Percentiles rank a stretch among this genome's conserved stretches.
Evolutionary conservation across 2,329 filamentous ascomycete genomes (phyloP).

Genomic region (Fusarium nygamai): DNA sequence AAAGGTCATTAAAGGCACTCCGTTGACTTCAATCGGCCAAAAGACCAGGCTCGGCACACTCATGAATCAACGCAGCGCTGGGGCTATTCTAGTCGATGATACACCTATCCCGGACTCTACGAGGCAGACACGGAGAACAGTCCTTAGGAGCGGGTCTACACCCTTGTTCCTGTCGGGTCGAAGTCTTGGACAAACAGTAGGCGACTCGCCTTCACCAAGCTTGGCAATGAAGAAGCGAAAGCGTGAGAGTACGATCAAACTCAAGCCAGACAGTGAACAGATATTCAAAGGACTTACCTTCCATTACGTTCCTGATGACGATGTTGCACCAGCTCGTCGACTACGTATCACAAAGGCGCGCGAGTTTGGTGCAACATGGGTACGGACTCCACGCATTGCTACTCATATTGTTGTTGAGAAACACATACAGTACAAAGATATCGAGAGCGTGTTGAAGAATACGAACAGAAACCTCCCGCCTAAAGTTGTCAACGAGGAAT

Average conservation of each 20-base stretch:
- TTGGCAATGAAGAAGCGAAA: constrained; percentile 58
- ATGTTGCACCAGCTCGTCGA: constrained; percentile 72
- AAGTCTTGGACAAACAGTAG: neutral
- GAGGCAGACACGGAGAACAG: constrained; percentile 21
- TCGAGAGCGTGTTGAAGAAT: constrained; percentile 60
- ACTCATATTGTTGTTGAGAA: constrained; percentile 87
- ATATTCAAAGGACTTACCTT: constrained; percentile 71
- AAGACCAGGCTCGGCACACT: constrained; percentile 35
- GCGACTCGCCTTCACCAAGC: constrained; percentile 41
- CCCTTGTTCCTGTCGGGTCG: constrained; percentile 41
- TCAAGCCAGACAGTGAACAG: constrained; percentile 62
- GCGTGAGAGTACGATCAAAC: constrained; percentile 51
- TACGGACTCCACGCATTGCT: constrained; percentile 65
- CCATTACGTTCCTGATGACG: constrained; percentile 85
- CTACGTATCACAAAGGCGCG: constrained; percentile 78
- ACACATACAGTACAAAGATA: constrained; percentile 68
- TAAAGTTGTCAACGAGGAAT: constrained; percentile 73
- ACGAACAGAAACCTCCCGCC: constrained; percentile 41
- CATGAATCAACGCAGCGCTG: constrained; percentile 29
- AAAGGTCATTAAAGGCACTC: constrained; percentile 46
- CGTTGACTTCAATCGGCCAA: constrained; percentile 31
- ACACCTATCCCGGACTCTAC: constrained; percentile 44
- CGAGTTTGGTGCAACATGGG: constrained; percentile 80
- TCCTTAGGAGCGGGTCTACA: constrained; percentile 46
- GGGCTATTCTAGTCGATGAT: constrained; percentile 39